Evolutionary conservation across 495 filamentous ascomycete genomes (phyloP).

Genomic region (Aspergillus leporis): DNA sequence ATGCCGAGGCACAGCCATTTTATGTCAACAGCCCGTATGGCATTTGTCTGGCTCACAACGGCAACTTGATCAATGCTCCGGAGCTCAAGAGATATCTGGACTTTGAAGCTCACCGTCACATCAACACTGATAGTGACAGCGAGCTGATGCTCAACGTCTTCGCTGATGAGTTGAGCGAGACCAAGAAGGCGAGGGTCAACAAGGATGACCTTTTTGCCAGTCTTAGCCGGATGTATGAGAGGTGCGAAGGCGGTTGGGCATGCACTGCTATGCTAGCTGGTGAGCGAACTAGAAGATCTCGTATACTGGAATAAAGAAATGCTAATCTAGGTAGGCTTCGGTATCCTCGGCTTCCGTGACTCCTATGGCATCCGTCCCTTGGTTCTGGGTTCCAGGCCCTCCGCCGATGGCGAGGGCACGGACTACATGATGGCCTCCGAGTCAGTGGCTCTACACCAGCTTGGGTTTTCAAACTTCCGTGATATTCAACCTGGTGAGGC

Average conservation of each 20-base stretch:
- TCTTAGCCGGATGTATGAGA: constrained; percentile 71
- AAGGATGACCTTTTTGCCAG: constrained; percentile 83
- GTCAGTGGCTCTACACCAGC: constrained; percentile 84
- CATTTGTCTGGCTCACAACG: constrained; percentile 71
- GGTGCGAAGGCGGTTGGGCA: constrained; percentile 82
- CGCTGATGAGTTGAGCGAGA: constrained; percentile 89
- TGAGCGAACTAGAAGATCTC: constrained; percentile 22
- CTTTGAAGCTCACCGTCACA: constrained; percentile 85
- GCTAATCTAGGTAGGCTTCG: constrained; percentile 58
- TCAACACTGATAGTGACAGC: constrained; percentile 95
- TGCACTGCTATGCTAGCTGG: constrained; percentile 92
- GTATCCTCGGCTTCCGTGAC: constrained; percentile 88
- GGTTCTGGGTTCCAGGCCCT: constrained; percentile 73
- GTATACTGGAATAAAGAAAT: constrained; percentile 11
- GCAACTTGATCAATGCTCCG: constrained; percentile 92
- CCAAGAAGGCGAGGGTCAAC: constrained; percentile 95
- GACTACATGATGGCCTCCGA: constrained; percentile 99
- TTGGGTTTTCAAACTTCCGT: constrained; percentile 77
- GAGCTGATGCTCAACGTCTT: constrained; percentile 96
- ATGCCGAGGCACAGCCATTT: constrained; percentile 66
- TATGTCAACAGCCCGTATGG: constrained; percentile 94
- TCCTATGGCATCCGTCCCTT: constrained; percentile 88
- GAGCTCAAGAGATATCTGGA: constrained; percentile 79
- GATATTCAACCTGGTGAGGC: constrained; percentile 92
- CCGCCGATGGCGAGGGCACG: constrained; percentile 62